Conservation (phyloP, 345 rosid species). For the Geranium brycei region DNA sequence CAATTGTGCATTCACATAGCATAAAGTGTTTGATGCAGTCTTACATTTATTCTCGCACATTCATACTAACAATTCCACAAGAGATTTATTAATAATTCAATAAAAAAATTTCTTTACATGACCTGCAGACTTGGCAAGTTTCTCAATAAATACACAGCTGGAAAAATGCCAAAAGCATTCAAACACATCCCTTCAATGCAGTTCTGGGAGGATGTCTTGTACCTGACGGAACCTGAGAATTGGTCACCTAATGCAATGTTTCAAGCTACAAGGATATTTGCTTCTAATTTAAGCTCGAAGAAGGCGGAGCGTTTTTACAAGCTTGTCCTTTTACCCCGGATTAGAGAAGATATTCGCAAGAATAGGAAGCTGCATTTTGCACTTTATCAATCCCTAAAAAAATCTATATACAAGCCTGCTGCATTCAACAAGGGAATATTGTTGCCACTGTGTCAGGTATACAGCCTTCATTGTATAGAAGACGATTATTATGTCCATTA, state of each 20-base stretch:
- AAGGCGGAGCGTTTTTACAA: constrained; percentile 65
- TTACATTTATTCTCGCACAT: too few relatives aligned
- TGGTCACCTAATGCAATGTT: constrained; percentile 93
- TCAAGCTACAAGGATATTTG: constrained; percentile 80
- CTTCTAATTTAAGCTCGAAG: constrained; percentile 56
- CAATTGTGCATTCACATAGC: too few relatives aligned
- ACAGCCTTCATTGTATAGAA: background rate
- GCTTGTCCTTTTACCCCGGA: constrained; percentile 78
- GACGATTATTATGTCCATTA: background rate
- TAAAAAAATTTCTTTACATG: background rate
- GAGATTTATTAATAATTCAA: background rate
- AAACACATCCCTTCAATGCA: constrained; percentile 57
- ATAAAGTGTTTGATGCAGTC: too few relatives aligned
- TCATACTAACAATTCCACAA: background rate
- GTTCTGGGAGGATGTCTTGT: constrained; percentile 76
- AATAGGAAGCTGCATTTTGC: constrained; percentile 74
- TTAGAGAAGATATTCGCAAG: constrained; percentile 79
- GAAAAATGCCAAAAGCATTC: constrained; percentile 85
- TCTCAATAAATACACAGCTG: constrained; percentile 64
- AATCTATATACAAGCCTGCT: constrained; percentile 71
- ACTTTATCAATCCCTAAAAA: constrained; percentile 70
- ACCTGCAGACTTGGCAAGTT: constrained; percentile 59
- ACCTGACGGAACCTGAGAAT: constrained; percentile 81
- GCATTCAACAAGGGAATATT: constrained; percentile 91
- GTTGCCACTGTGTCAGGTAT: constrained; percentile 81